Base-by-base conservation (phyloP, 495 filamentous ascomycete genomes). In the Wilcoxina mikolae region DNA sequence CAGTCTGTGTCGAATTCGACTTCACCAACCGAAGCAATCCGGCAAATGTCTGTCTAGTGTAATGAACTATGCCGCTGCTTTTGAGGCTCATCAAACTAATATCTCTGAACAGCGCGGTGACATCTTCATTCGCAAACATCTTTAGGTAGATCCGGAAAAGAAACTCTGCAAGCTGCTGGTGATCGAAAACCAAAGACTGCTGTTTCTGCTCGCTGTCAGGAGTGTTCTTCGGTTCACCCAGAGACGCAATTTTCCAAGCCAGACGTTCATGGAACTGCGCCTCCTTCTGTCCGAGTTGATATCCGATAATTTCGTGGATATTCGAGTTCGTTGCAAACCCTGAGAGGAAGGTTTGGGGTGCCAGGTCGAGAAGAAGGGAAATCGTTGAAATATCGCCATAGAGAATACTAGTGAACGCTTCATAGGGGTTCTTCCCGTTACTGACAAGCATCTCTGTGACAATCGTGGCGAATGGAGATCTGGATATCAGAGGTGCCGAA, bases 271-370 rank as follows among this genome's bases (percentile, higher is more conserved):
- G 62, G 27, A 38, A 54, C 15, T 51, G 47, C 1, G 17, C 39
- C 23, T 63, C 45, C 24, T 3, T 28, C 38, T 31, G 54, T 5
- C 41, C 27, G 31, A 65, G 41, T 2, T 58, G 25, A 27, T n/a
- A 26, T 41, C 67, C 68, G 47, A 53, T 70, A 22, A 62, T 51
- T 18, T 62, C 60, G 17, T 62, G 60, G 12, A 60, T 48, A 4
- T 48, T 56, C 0, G 73, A 68, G 3, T 57, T 49, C 7, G 70
- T 51, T 11, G 61, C 69, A 18, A 70, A 64, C 41, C 73, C 73
- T 4, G 76, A 75, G 70, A 71, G 76, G 55, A 72, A 75, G 44
- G 74, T 71, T 3, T 72, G 55, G 0, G 76, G 73, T 0, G 62
- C 54, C 9, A 81, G 51, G 10, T 71, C 74, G 4, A 80, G 57